Evolutionary conservation across 768 basidiomycete species (phyloP).

Genomic region (Kwoniella shandongensis): DNA sequence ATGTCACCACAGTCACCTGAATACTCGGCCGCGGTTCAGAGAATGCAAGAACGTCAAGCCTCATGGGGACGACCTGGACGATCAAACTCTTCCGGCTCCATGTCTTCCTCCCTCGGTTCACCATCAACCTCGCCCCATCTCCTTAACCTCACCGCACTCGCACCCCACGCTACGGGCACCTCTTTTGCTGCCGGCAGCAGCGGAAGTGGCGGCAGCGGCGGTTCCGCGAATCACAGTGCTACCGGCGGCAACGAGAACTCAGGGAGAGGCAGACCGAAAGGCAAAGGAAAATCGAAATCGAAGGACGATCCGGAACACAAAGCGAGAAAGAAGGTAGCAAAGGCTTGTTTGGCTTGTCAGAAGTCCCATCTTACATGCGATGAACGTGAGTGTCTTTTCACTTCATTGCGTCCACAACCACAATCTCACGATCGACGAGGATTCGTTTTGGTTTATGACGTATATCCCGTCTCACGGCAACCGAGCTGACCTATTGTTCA

Average conservation of each 20-base stretch:
- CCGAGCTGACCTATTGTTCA: no score
- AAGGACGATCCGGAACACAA: constrained; percentile 30
- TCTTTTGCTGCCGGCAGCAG: constrained; percentile 1
- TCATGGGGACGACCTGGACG: constrained; percentile 22
- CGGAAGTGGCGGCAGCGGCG: constrained; percentile 1
- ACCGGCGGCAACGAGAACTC: constrained; percentile 7
- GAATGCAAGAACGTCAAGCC: constrained; percentile 31
- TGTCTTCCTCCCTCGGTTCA: constrained; percentile 12
- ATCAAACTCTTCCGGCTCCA: constrained; percentile 30
- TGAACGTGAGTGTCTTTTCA: constrained; percentile 67
- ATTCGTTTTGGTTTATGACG: no score
- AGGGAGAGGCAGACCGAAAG: constrained; percentile 12
- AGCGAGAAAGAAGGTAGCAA: constrained; percentile 50
- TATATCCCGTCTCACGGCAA: no score
- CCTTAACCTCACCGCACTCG: constrained; percentile 13
- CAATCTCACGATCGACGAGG: no score
- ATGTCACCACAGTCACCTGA: neutral
- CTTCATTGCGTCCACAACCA: no score
- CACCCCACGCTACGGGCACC: neutral
- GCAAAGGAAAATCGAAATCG: constrained; percentile 13
- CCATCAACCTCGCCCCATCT: constrained; percentile 14
- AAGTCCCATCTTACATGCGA: constrained; percentile 98
- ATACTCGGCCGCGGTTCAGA: constrained; percentile 1
- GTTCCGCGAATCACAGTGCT: constrained; percentile 3
- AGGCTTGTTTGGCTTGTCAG: constrained; percentile 94